Percentiles rank a stretch among this genome's conserved stretches.
Conservation (phyloP, 176 grass and related monocot genomes). For the Zea luxurians region DNA sequence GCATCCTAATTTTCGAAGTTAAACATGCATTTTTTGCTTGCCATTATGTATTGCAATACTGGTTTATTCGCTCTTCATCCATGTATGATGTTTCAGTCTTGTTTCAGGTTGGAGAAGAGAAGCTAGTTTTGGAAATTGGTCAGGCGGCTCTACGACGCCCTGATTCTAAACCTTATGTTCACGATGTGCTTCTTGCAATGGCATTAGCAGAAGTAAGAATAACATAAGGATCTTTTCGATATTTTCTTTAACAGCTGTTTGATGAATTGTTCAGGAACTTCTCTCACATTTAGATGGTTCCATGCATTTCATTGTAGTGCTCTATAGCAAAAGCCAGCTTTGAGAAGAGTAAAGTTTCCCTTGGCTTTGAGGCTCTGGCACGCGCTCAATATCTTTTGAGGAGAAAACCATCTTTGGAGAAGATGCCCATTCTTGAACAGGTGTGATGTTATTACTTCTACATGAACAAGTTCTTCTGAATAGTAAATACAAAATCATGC, state of each 20-base stretch:
- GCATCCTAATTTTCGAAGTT: background rate
- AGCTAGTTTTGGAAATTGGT: conserved; percentile 83
- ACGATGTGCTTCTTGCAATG: conserved; percentile 89
- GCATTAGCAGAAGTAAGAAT: conserved; percentile 90
- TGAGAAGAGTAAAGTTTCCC: conserved; percentile 87
- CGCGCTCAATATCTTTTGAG: conserved; percentile 87
- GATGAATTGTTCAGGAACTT: background rate
- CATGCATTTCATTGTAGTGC: conserved; percentile 61
- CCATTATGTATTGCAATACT: background rate
- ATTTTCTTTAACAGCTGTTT: background rate
- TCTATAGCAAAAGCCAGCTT: conserved; percentile 91
- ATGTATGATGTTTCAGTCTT: conserved; percentile 32
- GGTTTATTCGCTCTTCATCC: background rate
- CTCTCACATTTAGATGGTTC: conserved; percentile 34
- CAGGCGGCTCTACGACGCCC: conserved; percentile 56
- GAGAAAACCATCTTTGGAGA: conserved; percentile 75
- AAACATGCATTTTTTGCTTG: conserved; percentile 11
- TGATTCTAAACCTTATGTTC: conserved; percentile 80
- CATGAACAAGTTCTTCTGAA: conserved; percentile 16
- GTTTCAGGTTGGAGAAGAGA: conserved; percentile 90
- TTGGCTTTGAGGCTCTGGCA: conserved; percentile 96
- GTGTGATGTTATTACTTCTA: conserved; percentile 47
- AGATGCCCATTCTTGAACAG: conserved; percentile 87
- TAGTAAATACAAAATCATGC: conserved; percentile 5
- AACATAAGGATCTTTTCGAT: background rate